phyloP scores from a whole-genome alignment of 257 asterid species.

The Solanum microdontum region DNA sequence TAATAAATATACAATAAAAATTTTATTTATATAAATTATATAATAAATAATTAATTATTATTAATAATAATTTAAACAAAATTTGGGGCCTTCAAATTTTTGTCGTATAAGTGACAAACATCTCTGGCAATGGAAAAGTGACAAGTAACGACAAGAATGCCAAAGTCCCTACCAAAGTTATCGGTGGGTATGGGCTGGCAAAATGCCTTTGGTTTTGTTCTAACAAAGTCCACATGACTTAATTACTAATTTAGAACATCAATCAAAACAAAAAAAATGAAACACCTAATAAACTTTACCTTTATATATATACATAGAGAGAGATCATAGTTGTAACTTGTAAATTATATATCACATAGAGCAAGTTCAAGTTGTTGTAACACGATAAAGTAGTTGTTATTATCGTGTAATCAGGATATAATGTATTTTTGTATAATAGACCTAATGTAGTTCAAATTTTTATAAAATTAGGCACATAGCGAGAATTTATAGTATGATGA shows the following conservation, averaged over 20 bases:
- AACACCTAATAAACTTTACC: not conserved
- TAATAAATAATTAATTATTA: too few relatives aligned
- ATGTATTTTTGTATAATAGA: not conserved
- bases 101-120: not conserved
- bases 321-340: not conserved
- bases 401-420: not conserved
- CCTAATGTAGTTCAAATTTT: rapidly evolving
- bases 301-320: not conserved
- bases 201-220: not conserved
- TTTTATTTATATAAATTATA: too few relatives aligned
- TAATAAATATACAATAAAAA: too few relatives aligned
- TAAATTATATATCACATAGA: not conserved
- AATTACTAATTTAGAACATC: not conserved
- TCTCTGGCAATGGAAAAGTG: not conserved
- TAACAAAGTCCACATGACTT: not conserved
- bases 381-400: not conserved
- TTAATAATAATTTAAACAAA: too few relatives aligned
- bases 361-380: not conserved
- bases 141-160: not conserved
- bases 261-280: not conserved
- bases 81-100: too few relatives aligned
- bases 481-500: not conserved
- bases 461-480: not conserved
- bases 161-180: not conserved
- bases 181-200: slow-evolving; percentile 1